Conservation (phyloP, 2,329 filamentous ascomycete genomes). For the Cercospora citrullina region DNA sequence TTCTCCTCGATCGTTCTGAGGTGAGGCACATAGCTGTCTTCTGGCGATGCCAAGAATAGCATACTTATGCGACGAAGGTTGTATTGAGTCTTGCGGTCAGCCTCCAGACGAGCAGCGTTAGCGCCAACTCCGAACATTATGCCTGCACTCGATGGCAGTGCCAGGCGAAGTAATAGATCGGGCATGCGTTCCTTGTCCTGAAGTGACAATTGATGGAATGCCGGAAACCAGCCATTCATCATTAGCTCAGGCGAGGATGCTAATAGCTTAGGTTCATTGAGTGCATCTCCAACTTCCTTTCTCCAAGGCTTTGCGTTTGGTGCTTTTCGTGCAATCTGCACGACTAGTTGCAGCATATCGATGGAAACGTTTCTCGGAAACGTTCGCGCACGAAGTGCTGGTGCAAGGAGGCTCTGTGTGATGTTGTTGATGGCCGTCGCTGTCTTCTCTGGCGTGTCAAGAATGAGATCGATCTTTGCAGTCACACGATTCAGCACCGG, state of each 20-base stretch:
- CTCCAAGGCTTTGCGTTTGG: constrained; percentile 88
- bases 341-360: constrained; percentile 69
- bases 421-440: constrained; percentile 75
- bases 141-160: constrained; percentile 84
- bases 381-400: constrained; percentile 75
- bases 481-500: constrained; percentile 76
- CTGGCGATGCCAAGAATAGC: constrained; percentile 71
- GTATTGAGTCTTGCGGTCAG: constrained; percentile 87
- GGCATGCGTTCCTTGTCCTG: constrained; percentile 85
- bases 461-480: constrained; percentile 75
- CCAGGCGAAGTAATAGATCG: constrained; percentile 76
- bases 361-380: constrained; percentile 84
- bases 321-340: constrained; percentile 73
- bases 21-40: constrained; percentile 78
- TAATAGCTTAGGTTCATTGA: constrained; percentile 88
- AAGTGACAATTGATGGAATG: constrained; percentile 80
- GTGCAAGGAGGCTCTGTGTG: constrained; percentile 77
- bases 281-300: constrained; percentile 87
- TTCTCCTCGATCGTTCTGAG: constrained; percentile 75
- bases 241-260: constrained; percentile 66
- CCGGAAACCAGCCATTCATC: constrained; percentile 73
- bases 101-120: constrained; percentile 88
- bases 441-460: constrained; percentile 84
- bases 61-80: constrained; percentile 81
- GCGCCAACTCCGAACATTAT: constrained; percentile 99